Percentiles rank a stretch among this genome's conserved stretches.
Conservation (phyloP, 345 rosid genomes). For the Eucalyptus virginea region DNA sequence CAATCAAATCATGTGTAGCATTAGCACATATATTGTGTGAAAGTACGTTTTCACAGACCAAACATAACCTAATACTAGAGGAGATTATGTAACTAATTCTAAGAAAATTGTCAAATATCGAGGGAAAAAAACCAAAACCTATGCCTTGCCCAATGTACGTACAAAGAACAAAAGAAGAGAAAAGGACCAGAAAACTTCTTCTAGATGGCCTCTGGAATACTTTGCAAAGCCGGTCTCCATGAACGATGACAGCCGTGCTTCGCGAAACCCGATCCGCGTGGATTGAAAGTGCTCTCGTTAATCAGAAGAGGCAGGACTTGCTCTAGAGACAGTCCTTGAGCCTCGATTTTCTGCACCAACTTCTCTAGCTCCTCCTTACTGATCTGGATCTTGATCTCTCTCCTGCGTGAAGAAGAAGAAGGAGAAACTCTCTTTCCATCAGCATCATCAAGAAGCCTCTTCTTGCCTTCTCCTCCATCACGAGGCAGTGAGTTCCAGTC, state of each 20-base stretch:
- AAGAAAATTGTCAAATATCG: accelerated
- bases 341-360: neutral
- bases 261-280: neutral
- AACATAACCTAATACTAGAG: neutral
- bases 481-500: conserved; percentile 11
- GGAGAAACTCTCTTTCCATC: neutral
- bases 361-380: neutral
- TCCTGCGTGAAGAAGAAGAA: neutral
- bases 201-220: neutral
- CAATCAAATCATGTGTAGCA: neutral
- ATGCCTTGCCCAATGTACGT: neutral
- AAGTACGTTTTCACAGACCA: neutral
- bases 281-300: neutral
- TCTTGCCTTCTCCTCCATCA: neutral
- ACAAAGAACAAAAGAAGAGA: neutral
- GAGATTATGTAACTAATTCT: neutral
- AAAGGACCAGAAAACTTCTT: neutral
- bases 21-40: neutral
- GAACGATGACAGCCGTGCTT: neutral
- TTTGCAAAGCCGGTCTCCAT: conserved; percentile 1
- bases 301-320: neutral
- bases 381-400: neutral
- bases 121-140: neutral
- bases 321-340: neutral
- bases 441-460: neutral